These are phyloP conservation scores for Ajuga chamaepitys DNA, from an alignment of 257 asterid genomes.

Conservation along the genomic window DNA sequence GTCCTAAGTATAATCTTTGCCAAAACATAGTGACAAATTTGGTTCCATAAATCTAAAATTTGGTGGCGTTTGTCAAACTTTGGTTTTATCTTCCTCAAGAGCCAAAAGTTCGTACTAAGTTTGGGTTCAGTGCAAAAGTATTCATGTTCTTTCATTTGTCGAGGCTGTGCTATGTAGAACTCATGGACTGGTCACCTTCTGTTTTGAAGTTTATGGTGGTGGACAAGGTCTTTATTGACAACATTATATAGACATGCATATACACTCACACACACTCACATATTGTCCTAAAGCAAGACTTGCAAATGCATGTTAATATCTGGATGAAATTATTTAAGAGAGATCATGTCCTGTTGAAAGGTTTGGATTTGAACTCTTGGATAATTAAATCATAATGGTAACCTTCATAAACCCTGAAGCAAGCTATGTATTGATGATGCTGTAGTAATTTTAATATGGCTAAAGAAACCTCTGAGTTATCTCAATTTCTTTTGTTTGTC, in stretches of 20 bases:
- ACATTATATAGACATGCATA: no score
- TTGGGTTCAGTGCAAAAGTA: not conserved
- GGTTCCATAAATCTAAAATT: no score
- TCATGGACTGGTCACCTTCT: not conserved
- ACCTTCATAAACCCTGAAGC: not conserved
- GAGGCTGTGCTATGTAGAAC: not conserved
- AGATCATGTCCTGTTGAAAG: conserved; percentile 1
- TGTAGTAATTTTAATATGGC: not conserved
- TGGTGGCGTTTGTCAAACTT: no score
- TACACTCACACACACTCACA: no score
- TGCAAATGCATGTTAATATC: not conserved
- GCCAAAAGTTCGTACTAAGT: not conserved
- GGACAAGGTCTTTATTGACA: not conserved
- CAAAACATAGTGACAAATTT: no score
- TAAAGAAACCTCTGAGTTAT: not conserved
- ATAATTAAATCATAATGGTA: not conserved
- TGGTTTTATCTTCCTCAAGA: no score
- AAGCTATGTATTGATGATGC: not conserved
- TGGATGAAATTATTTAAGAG: not conserved
- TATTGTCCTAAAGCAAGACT: not conserved
- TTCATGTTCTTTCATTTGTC: not conserved
- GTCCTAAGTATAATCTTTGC: no score
- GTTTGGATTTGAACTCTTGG: not conserved
- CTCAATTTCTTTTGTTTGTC: not conserved
- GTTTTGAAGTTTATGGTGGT: not conserved